Evolutionary conservation across 805 yeast species (phyloP).

Genomic region (Starmerella powellii): DNA sequence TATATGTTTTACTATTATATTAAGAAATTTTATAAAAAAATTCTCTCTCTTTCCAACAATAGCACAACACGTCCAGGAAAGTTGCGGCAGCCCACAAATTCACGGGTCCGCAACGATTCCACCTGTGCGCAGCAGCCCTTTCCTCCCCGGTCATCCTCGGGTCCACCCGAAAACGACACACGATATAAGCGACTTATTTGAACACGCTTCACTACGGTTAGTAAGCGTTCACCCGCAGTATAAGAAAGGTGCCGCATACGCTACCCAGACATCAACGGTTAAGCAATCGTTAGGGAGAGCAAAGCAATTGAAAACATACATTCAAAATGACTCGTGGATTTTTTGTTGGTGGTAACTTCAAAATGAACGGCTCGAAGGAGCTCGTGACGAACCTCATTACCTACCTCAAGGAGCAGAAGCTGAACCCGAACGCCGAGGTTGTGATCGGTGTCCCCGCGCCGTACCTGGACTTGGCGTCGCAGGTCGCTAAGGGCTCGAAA

Average conservation of each 20-base stretch:
- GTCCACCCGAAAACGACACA: constrained; percentile 1
- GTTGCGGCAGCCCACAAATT: too few species aligned
- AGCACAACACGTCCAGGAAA: too few species aligned
- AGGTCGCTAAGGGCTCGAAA: constrained; percentile 51
- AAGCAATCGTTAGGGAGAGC: too few species aligned
- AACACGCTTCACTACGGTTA: not conserved
- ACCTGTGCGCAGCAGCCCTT: too few species aligned
- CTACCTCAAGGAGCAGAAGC: constrained; percentile 62
- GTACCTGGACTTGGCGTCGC: constrained; percentile 67
- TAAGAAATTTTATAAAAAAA: too few species aligned
- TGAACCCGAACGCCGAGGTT: constrained; percentile 75
- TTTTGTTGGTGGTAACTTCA: constrained; percentile 99
- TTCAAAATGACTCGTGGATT: constrained; percentile 61
- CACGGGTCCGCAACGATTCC: too few species aligned
- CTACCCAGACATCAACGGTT: not conserved
- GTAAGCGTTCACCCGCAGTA: not conserved
- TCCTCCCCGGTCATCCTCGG: too few species aligned
- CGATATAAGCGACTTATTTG: constrained; percentile 1
- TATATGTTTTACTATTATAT: too few species aligned
- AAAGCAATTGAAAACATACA: too few species aligned
- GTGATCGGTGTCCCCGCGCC: constrained; percentile 95
- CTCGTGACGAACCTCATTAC: constrained; percentile 76
- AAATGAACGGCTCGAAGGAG: constrained; percentile 89
- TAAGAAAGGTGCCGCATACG: not conserved
- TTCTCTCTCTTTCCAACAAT: too few species aligned